Evolutionary conservation across 306 rosid genomes (phyloP).

Genomic region (Echinosophora koreensis): DNA sequence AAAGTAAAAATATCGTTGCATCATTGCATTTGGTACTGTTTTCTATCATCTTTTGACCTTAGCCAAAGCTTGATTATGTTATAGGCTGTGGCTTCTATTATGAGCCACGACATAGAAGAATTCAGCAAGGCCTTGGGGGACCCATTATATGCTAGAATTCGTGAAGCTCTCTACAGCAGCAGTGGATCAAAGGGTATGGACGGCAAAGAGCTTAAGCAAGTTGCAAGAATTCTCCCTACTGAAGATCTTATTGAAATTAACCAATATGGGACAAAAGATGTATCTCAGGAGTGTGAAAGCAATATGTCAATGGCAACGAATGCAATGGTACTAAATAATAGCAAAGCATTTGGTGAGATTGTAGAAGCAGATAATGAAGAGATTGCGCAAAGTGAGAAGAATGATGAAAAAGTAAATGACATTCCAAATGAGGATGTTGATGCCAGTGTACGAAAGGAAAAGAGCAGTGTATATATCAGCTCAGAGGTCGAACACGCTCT

Average conservation of each 20-base stretch:
- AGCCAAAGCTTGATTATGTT: slow-evolving; percentile 24
- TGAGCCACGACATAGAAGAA: slow-evolving; percentile 63
- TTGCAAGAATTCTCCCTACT: slow-evolving; percentile 31
- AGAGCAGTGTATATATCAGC: slow-evolving; percentile 52
- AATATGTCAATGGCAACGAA: slow-evolving; percentile 18
- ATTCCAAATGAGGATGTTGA: slow-evolving; percentile 33
- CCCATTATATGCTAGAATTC: slow-evolving; percentile 65
- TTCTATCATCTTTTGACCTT: slow-evolving; percentile 36
- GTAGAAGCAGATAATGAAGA: slow-evolving; percentile 65
- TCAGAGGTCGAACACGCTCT: slow-evolving; percentile 77
- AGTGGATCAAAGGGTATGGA: slow-evolving; percentile 45
- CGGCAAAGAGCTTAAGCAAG: slow-evolving; percentile 43
- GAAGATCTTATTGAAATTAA: slow-evolving; percentile 46
- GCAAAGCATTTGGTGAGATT: slow-evolving; percentile 63
- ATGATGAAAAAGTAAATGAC: slow-evolving; percentile 26
- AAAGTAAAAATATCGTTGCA: background rate
- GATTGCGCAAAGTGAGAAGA: slow-evolving; percentile 43
- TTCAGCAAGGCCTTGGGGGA: slow-evolving; percentile 67
- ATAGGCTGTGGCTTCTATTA: slow-evolving; percentile 70
- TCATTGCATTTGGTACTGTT: background rate
- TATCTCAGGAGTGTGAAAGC: slow-evolving; percentile 41
- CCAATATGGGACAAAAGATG: slow-evolving; percentile 37
- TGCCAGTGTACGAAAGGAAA: slow-evolving; percentile 26
- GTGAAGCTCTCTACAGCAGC: slow-evolving; percentile 58
- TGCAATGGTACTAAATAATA: slow-evolving; percentile 23